Evolutionary conservation across 805 yeast species (phyloP), one percentile per base, ranked within the genome.

Genomic region (Debaryomyces castellii): DNA sequence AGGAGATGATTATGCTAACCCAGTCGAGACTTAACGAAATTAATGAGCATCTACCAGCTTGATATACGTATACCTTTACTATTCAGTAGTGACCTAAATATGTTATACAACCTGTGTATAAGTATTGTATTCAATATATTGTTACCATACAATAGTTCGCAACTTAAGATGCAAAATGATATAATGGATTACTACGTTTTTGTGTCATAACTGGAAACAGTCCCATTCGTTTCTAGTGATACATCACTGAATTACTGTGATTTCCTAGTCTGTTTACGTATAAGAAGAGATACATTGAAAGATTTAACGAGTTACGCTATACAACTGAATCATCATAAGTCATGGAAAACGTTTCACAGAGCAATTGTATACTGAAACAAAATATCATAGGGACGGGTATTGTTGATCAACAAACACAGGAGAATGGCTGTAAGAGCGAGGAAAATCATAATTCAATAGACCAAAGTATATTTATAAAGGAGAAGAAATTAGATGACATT

Each of bases 1-100:
- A 63, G 36, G 82, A 80, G 51, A 69, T 77, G 39, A 68, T 80
- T 16, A 60, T 59, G 38, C 58, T 78, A 34, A 68, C 81, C 33
- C 77, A 76, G 52, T 44, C 58, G 47, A 64, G 78, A 43, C 54
- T 79, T 37, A 67, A 68, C 22, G 63, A 62, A 14, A 53, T 76
- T 40, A 59, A 48, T 27, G 50, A 48, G 8, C 28, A 38, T 18
- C 25, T 35, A 35, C 16, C n/a, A 28, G 33, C 12, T 28, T 28
- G 16, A 12, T 7, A 8, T 11, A 28, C 3, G 11, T 3, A 12
- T 28, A 12, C 11, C 3, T 28, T 28, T 4, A 16, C 14, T 39
- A 32, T 21, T 27, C 40, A 30, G 30, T 14, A 25, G 6, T 6
- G n/a, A 11, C 33, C 14, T 16, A 5, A 16, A 16, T 10, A 21